These are phyloP conservation scores for Rutstroemia sp. DNA, from an alignment of 2,329 filamentous ascomycete genomes.

Conservation along the genomic window DNA sequence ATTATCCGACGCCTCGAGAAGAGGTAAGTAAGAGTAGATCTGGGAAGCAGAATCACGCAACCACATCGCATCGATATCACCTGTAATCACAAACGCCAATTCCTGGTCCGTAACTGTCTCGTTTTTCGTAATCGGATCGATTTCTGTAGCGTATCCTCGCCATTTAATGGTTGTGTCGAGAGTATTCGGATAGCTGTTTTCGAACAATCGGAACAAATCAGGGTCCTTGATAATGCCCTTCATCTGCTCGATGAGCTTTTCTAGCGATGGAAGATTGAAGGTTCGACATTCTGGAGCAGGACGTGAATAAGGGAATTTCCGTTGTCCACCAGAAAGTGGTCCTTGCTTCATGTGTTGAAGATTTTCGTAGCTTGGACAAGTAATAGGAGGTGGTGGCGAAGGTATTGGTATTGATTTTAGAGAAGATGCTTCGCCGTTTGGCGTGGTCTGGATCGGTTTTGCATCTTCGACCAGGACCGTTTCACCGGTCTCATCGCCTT, in stretches of 20 bases:
- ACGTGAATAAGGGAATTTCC: conserved; percentile 73
- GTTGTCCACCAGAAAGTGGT: conserved; percentile 45
- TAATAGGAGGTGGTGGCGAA: neutral
- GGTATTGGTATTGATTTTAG: neutral
- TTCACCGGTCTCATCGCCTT: too few relatives aligned
- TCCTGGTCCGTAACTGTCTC: conserved; percentile 45
- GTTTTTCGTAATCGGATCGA: conserved; percentile 22
- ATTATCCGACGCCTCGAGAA: conserved; percentile 48
- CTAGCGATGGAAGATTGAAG: conserved; percentile 68
- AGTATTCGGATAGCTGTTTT: conserved; percentile 69
- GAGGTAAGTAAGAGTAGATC: conserved; percentile 59
- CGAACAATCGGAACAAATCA: conserved; percentile 62
- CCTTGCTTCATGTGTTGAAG: conserved; percentile 17
- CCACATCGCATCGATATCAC: conserved; percentile 76
- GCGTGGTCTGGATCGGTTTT: too few relatives aligned
- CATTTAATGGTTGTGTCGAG: conserved; percentile 66
- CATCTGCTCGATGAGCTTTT: conserved; percentile 66
- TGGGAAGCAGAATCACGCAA: conserved; percentile 77
- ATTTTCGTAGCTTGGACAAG: conserved; percentile 12
- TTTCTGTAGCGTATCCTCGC: conserved; percentile 51
- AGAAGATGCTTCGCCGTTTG: neutral
- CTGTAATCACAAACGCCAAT: conserved; percentile 50
- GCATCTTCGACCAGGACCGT: too few relatives aligned
- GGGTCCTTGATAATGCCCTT: conserved; percentile 65
- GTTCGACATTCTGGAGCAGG: conserved; percentile 71